These are phyloP conservation scores for Alternaria consortialis DNA, from an alignment of 2,329 filamentous ascomycete genomes.

Conservation along the genomic window DNA sequence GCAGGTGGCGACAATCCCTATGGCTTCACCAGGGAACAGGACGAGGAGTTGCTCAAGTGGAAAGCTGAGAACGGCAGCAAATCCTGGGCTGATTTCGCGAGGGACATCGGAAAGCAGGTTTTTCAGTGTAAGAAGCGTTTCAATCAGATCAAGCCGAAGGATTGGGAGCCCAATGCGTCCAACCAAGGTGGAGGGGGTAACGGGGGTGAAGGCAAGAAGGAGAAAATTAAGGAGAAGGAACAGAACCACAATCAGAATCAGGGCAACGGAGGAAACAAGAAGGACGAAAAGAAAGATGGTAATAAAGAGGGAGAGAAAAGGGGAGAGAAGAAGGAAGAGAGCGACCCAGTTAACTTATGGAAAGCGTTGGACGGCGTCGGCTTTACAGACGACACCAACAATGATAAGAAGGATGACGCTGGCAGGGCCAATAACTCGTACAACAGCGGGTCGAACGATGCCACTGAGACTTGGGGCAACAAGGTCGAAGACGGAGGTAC, in stretches of 20 bases:
- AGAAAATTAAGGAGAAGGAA: conserved; percentile 6
- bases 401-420: neutral
- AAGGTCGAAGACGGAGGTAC: neutral
- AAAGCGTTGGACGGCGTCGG: neutral
- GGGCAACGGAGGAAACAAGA: conserved; percentile 8
- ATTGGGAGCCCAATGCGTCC: conserved; percentile 22
- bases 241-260: conserved; percentile 28
- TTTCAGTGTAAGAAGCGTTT: conserved; percentile 36
- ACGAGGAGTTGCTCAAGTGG: conserved; percentile 51
- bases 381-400: neutral
- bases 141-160: conserved; percentile 48
- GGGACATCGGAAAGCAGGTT: conserved; percentile 38
- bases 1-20: too few relatives aligned
- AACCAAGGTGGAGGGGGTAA: conserved; percentile 25
- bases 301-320: neutral
- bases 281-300: neutral
- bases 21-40: conserved; percentile 41
- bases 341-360: neutral
- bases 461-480: neutral
- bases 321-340: neutral
- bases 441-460: neutral
- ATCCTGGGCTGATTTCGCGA: conserved; percentile 44
- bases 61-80: conserved; percentile 37
- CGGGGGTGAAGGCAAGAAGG: conserved; percentile 17
- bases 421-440: neutral